A percentile compares a stretch with the other conserved stretches of the same genome.
These are phyloP conservation scores for Exophiala sideris DNA, from an alignment of 2,329 filamentous ascomycete species.

Conservation along the genomic window DNA sequence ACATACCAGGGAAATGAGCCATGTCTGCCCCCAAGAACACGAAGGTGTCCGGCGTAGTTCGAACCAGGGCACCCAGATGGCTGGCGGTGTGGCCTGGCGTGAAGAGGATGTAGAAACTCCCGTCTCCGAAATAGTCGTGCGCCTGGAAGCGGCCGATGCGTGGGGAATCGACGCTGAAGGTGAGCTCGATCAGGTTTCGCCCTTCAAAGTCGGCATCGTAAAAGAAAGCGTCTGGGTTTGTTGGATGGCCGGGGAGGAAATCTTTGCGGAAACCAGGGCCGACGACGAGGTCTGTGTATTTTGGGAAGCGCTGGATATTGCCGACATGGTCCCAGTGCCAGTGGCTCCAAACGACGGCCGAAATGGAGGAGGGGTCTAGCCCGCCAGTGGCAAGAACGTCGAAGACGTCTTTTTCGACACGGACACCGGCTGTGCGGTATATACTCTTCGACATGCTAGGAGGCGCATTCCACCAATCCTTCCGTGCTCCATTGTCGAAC, in stretches of 20 bases:
- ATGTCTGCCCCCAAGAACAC: constrained; percentile 21
- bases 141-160: constrained; percentile 33
- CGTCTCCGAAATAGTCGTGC: constrained; percentile 55
- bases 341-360: constrained; percentile 28
- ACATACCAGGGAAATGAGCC: constrained; percentile 18
- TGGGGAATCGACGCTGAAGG: constrained; percentile 38
- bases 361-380: constrained; percentile 6
- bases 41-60: constrained; percentile 24
- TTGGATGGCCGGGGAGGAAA: constrained; percentile 49
- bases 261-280: constrained; percentile 51
- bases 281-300: constrained; percentile 47
- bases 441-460: background rate
- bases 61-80: constrained; percentile 27
- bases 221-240: constrained; percentile 35
- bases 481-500: constrained; percentile 36
- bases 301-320: constrained; percentile 47
- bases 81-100: constrained; percentile 32
- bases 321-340: constrained; percentile 47
- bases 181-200: constrained; percentile 24
- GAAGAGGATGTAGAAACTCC: constrained; percentile 54
- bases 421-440: background rate
- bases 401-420: constrained; percentile 15
- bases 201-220: constrained; percentile 37
- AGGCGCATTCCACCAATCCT: constrained; percentile 8
- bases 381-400: constrained; percentile 18